Conservation (phyloP, 179 eudicot species). For the Gypsophila paniculata region DNA sequence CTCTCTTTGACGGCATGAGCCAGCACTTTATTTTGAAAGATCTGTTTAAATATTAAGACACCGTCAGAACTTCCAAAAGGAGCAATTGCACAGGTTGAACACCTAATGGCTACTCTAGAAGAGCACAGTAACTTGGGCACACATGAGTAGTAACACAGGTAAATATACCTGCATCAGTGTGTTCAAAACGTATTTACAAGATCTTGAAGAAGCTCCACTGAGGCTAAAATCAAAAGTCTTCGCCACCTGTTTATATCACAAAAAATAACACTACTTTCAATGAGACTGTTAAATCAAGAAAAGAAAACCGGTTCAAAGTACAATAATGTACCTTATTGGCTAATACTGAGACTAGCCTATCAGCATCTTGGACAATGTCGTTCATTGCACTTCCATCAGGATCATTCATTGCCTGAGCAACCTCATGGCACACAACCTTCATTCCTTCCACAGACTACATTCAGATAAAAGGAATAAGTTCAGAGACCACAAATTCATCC, state of each 20-base stretch:
- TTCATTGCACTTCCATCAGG: conserved; percentile 85
- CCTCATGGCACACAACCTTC: conserved; percentile 92
- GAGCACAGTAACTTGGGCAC: neutral
- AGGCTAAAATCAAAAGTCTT: conserved; percentile 89
- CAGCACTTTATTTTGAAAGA: conserved; percentile 76
- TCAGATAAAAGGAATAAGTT: neutral
- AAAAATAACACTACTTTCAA: neutral
- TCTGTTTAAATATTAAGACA: conserved; percentile 40
- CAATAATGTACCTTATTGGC: conserved; percentile 51
- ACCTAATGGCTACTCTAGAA: neutral
- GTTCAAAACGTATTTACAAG: conserved; percentile 93
- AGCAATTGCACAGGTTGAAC: conserved; percentile 1
- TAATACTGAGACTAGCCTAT: conserved; percentile 83
- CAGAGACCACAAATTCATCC: neutral
- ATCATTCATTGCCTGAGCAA: conserved; percentile 64
- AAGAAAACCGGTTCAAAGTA: neutral
- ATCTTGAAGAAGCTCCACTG: conserved; percentile 90
- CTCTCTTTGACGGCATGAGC: conserved; percentile 85
- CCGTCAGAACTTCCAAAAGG: conserved; percentile 11
- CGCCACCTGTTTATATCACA: conserved; percentile 56
- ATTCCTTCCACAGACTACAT: conserved; percentile 98
- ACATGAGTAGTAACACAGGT: neutral
- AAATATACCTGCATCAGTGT: conserved; percentile 84
- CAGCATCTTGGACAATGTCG: conserved; percentile 80
- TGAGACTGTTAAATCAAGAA: neutral